Conservation (phyloP, 108 stramenopile genomes). For the Ochromonas danica region DNA sequence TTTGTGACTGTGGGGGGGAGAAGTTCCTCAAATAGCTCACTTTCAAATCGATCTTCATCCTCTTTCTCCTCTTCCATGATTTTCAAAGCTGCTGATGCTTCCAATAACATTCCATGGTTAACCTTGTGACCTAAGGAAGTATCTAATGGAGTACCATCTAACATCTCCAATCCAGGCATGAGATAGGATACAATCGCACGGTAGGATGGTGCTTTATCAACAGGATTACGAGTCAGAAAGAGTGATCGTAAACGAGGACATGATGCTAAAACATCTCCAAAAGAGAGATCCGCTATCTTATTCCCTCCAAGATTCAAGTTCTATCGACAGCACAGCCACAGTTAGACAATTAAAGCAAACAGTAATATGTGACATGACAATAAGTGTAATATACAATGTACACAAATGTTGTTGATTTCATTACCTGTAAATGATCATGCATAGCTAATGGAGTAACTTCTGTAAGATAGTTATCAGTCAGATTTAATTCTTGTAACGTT, state of each 20-base stretch:
- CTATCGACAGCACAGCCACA: no score
- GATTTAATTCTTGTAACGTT: constrained; percentile 48
- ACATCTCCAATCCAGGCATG: constrained; percentile 39
- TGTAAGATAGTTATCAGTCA: constrained; percentile 41
- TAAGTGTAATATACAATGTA: not conserved
- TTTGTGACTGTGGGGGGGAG: not conserved
- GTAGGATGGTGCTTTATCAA: not conserved
- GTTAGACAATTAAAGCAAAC: not conserved
- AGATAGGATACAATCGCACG: constrained; percentile 40
- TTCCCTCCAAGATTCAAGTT: constrained; percentile 44
- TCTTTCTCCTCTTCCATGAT: constrained; percentile 18
- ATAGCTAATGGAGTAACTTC: constrained; percentile 58
- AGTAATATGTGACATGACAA: not conserved
- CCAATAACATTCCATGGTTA: constrained; percentile 40
- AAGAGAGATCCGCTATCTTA: constrained; percentile 40
- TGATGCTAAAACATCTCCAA: constrained; percentile 54
- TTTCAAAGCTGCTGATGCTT: constrained; percentile 3
- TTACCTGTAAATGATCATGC: constrained; percentile 51
- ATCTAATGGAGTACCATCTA: constrained; percentile 42
- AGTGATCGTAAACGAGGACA: constrained; percentile 35
- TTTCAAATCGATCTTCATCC: not conserved
- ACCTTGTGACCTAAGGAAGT: constrained; percentile 38
- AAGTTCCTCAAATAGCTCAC: not conserved
- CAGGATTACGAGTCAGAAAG: not conserved
- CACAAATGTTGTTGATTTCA: constrained; percentile 1